Conservation (phyloP, 768 basidiomycete genomes). For the Trametes elegans region DNA sequence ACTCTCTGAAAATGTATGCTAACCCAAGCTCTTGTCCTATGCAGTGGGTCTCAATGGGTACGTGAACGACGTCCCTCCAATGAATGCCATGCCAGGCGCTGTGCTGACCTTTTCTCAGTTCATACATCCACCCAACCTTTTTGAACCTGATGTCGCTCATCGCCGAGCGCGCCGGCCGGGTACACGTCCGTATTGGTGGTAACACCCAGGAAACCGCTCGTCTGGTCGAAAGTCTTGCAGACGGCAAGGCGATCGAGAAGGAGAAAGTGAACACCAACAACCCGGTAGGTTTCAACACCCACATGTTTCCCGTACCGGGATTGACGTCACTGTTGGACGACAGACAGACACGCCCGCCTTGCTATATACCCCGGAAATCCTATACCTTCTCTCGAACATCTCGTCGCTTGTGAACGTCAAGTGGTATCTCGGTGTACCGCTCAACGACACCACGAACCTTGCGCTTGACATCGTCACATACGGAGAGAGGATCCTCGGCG, state of each 20-base stretch:
- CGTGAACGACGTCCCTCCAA: too few species aligned
- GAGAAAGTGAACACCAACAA: conserved; percentile 35
- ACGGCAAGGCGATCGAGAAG: conserved; percentile 53
- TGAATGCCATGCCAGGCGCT: neutral
- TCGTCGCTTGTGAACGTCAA: conserved; percentile 41
- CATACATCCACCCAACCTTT: conserved; percentile 43
- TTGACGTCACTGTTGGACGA: conserved; percentile 1
- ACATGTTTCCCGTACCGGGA: conserved; percentile 35
- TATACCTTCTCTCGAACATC: conserved; percentile 49
- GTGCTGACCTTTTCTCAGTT: conserved; percentile 32
- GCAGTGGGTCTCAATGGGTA: conserved; percentile 55
- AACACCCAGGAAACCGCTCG: conserved; percentile 72
- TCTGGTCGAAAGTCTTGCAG: conserved; percentile 47
- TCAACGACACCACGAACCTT: conserved; percentile 30
- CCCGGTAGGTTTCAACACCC: conserved; percentile 30
- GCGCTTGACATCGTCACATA: conserved; percentile 37
- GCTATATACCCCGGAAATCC: conserved; percentile 46
- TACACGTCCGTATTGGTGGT: conserved; percentile 69
- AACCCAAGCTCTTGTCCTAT: too few species aligned
- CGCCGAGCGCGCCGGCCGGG: conserved; percentile 55
- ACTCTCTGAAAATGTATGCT: too few species aligned
- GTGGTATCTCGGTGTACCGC: conserved; percentile 45
- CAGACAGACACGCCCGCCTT: conserved; percentile 55
- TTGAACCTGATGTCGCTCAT: conserved; percentile 51
- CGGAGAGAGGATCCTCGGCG: conserved; percentile 42